These are phyloP conservation scores for Fragaria nilgerrensis DNA, from an alignment of 306 rosid species.

Conservation along the genomic window DNA sequence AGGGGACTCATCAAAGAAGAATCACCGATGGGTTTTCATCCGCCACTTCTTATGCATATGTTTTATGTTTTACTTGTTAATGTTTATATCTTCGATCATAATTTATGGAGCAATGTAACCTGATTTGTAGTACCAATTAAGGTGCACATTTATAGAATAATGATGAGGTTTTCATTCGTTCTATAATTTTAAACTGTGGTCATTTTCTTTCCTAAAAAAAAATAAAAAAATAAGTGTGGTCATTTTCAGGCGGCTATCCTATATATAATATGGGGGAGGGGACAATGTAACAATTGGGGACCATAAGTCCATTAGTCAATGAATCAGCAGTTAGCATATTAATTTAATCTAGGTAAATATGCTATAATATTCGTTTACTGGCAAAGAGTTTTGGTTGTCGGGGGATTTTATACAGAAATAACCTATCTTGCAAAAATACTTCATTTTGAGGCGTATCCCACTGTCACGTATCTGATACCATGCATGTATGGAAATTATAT, in stretches of 20 bases:
- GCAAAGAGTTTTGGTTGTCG: no score
- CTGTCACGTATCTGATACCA: no score
- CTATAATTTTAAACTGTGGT: background rate
- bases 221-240: no score
- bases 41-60: background rate
- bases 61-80: background rate
- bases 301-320: background rate
- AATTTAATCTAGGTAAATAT: no score
- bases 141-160: background rate
- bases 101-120: background rate
- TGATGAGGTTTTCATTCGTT: background rate
- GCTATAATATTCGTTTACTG: no score
- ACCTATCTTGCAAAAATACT: no score
- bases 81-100: background rate
- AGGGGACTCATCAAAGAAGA: background rate
- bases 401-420: no score
- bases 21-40: background rate
- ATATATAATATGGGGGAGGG: no score
- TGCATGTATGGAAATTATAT: no score
- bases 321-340: no score
- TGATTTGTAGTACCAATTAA: background rate
- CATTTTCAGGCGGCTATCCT: no score
- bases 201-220: background rate
- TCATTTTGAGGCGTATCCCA: no score
- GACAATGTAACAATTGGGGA: background rate